Base-by-base conservation (phyloP, 495 filamentous ascomycete species). In the Podospora australis region DNA sequence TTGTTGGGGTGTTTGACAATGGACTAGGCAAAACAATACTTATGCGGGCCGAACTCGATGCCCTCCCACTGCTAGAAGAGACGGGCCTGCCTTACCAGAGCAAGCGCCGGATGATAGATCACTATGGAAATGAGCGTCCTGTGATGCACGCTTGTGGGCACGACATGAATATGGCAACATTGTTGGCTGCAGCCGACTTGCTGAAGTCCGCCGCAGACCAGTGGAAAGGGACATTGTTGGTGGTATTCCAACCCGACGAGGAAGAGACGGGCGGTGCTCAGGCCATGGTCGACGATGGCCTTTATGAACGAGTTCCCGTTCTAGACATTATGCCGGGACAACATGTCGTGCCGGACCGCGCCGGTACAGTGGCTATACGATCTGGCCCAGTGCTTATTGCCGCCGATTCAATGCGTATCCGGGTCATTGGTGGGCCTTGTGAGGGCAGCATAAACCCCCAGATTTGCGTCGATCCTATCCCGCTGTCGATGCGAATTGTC, bases 141-240 rank as follows among this genome's bases (percentile, higher is more conserved):
- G 78, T 81, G 1, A 82, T 82, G 81, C 81, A 84, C 56, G 80
- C 82, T 20, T 84, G 81, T 58, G 81, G 81, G 0, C 81, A 86
- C 50, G 82, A 84, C 50, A 74, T 78, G 52, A 79, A 86, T 53
- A 70, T 82, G 8, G 64, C 74, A 0, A 57, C 56, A 13, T 62
- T 84, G 6, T 60, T 84, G 39, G 78, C 69, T 3, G 70, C 71
- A 1, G 71, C 79, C 0, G 56, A 64, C 28, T 59, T 77, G 1
- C 60, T 84, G 6, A 48, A 59, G 17, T 39, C 52, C 4, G 68
- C 72, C 3, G 65, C 60, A n/a, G 53, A 64, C 0, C 11, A 66
- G 17, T 86, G 80, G 81, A 58, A 39, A 9, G 81, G 82, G 0
- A 83, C 78, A 1, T 40, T 84, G 9, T 54, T 84, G 2, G 61